Conservation (phyloP, 2,329 filamentous ascomycete species). For the Aureobasidium melanogenum region DNA sequence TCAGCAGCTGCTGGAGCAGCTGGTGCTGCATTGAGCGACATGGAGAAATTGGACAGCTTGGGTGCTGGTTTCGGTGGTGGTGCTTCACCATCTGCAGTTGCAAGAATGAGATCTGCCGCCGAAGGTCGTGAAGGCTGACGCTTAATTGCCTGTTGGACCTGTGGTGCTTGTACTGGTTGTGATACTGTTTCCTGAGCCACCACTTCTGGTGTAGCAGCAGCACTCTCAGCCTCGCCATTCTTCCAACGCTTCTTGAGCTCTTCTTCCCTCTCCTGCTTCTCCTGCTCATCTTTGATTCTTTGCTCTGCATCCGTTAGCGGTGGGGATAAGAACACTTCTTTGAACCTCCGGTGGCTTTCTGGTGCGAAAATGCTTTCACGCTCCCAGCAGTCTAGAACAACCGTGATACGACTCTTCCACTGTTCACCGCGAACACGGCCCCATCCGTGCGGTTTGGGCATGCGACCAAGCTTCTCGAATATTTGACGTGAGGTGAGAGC, state of each 20-base stretch:
- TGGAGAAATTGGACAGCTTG: conserved; percentile 18
- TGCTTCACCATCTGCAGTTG: conserved; percentile 4
- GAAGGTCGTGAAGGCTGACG: conserved; percentile 23
- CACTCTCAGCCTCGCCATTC: conserved; percentile 26
- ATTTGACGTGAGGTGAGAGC: conserved; percentile 58
- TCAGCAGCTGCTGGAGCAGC: background rate
- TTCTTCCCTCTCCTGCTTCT: conserved; percentile 25
- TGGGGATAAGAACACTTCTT: conserved; percentile 61
- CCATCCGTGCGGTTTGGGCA: conserved; percentile 67
- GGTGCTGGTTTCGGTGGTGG: conserved; percentile 14
- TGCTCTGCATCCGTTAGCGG: conserved; percentile 40
- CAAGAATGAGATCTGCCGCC: conserved; percentile 16
- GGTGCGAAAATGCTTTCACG: conserved; percentile 60
- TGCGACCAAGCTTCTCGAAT: conserved; percentile 65
- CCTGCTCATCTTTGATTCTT: conserved; percentile 31
- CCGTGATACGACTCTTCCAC: conserved; percentile 67
- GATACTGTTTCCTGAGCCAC: conserved; percentile 8
- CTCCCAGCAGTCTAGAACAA: conserved; percentile 62
- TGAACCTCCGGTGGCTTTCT: conserved; percentile 63
- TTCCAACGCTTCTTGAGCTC: conserved; percentile 44
- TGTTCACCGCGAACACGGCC: conserved; percentile 74
- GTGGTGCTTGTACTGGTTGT: conserved; percentile 14
- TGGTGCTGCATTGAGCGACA: conserved; percentile 8
- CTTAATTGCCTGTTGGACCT: conserved; percentile 32
- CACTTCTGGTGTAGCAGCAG: conserved; percentile 18